Evolutionary conservation across 2,329 filamentous ascomycete genomes (phyloP), one percentile per base, ranked within the genome.

Genomic region (Colletotrichum tanaceti): DNA sequence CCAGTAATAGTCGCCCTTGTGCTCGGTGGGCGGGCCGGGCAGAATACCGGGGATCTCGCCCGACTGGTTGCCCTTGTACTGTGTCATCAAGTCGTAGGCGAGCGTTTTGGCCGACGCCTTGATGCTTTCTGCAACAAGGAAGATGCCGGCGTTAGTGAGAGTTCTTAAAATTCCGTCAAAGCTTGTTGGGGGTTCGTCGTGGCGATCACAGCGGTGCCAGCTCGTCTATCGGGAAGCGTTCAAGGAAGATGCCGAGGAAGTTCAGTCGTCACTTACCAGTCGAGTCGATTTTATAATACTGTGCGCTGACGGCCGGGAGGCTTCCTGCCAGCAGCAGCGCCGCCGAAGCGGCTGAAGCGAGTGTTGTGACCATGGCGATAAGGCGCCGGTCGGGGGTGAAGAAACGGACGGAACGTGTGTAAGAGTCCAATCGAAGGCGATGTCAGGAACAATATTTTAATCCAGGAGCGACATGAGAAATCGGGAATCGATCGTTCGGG

Each of bases 1-100:
- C 90, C 90, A 93, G 82, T 92, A 92, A 76, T 90, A 91, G 70
- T 86, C 82, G 71, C 86, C 86, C 71, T 78, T 72, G 74, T 75
- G 71, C 39, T 75, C 74, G 1, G 76, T 75, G 72, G 86, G 86
- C 62, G 87, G 87, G 0, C 86, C 86, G 1, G 86, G 86, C 13
- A 89, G 77, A 72, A 87, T 88, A 41, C 87, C 87, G 9, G 86
- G 86, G 18, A 83, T 85, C 74, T 82, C 78, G 62, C 86, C 86
- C 1, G 83, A 78, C 66, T 80, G 73, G 72, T 87, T 85, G 65
- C 85, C 85, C 44, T 82, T 77, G 75, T 87, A 87, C 73, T 83
- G 83, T 16, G 79, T 73, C 76, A 87, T 82, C 18, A 86, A 77
- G 63, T 87, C 84, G 74, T 83, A 79, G 14, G 85, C 85, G 20